Evolutionary conservation across 1,284 basidiomycete genomes (phyloP), one percentile per base, ranked within the genome.

Genomic region (Melanopsichium pennsylvanicum): DNA sequence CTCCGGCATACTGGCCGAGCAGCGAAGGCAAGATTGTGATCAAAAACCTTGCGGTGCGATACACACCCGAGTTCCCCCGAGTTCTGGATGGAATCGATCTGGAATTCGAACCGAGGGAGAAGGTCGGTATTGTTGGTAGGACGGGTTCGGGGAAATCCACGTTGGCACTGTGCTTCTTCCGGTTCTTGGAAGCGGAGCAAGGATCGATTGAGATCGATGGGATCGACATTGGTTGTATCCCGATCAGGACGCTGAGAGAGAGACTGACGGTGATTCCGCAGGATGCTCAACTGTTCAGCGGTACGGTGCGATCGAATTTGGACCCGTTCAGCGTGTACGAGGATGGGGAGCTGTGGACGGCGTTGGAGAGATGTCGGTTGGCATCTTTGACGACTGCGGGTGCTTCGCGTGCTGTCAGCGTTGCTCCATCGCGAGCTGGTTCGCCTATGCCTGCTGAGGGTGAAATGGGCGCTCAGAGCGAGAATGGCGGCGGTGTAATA

Each of bases 101-200:
- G 34, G 69, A 72, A 22, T 73, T 81, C 31, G 49, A 63, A 49
- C 68, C 80, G 7, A 73, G 79, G 8, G 74, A 81, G 44, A 81
- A 80, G 55, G 69, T 81, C 56, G 80, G 79, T 23, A 79, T 80
- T 35, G 75, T 80, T 4, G 78, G 80, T 13, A 85, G 91, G 40
- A 96, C 93, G 0, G 94, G 95, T 15, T 83, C 84, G 21, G 92
- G 92, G 39, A 93, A 94, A 83, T 90, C 88, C 52, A 96, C 93
- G 1, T 86, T 97, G 15, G 93, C 93, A 0, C 84, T 96, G 22
- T 91, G 90, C 18, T 93, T 97, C 85, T 97, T 97, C 88, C 88
- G 96, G 45, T 96, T 97, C 74, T 89, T 89, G 7, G 93, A 97
- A 74, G 92, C 93, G 0, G 84, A 86, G 2, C 83, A 83, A 10